Base-by-base conservation (phyloP, 345 rosid genomes). In the Citrus inodora region DNA sequence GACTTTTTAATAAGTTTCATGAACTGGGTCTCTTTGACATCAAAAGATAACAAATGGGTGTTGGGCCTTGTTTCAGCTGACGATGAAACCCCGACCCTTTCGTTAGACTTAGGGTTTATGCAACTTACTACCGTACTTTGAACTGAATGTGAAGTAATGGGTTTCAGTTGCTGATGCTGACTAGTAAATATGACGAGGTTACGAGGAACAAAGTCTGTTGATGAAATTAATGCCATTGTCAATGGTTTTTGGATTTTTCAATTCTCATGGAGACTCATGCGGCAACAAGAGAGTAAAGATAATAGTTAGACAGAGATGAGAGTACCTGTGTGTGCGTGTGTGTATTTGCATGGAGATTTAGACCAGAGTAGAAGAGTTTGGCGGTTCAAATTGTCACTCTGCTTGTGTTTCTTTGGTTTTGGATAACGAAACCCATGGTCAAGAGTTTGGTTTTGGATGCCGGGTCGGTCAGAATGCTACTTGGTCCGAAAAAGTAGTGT, bases 11-110 rank as follows among this genome's bases (percentile, higher is more conserved):
- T 87, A 70, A 86, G 84, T 81, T 88, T 89, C 70, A 88, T 70
- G 82, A 85, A 79, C 83, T 87, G 96, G 72, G 85, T 80, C 25
- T 91, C 93, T 81, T 87, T 88, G 48, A 84, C 86, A 68, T 89
- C 94, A 40, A 72, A 86, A 83, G 94, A 81, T n/a, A 82, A 69
- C 80, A 83, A 82, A 58, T 87, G 92, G 82, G 83, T 67, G 51
- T 46, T 46, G 58, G 85, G 84, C 64, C 75, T 84, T 70, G 88
- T 82, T 46, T 87, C 92, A 28, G 89, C 51, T 11, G 17, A 46
- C 4, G 51, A 58, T 21, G 81, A 77, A 83, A 79, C 61, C 21
- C 74, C 53, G 27, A 70, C 30, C 64, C 63, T 83, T 22, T 48
- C 79, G 27, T 62, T 38, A 35, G 30, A 17, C 8, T 70, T 69